Percentiles rank a stretch among this genome's conserved stretches.
phyloP scores from a whole-genome alignment of 2,329 filamentous ascomycete species.

The Cytospora mali region DNA sequence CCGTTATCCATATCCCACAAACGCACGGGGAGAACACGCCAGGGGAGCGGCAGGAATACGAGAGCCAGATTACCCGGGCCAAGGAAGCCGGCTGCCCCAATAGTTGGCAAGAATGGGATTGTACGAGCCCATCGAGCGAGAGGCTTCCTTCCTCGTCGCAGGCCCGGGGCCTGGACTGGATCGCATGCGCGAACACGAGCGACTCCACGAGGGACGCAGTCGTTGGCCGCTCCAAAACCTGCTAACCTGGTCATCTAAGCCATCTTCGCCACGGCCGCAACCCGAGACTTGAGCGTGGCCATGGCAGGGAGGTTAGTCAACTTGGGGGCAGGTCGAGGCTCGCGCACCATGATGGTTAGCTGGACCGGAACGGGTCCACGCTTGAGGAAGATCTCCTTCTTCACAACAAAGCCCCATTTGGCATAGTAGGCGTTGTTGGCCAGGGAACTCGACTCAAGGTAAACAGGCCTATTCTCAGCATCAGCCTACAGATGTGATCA shows the following conservation, averaged over 20 bases:
- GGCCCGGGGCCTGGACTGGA: not conserved
- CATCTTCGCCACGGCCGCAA: constrained; percentile 35
- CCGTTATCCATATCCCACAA: constrained; percentile 6
- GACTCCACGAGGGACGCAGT: not conserved
- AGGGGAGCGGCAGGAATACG: not conserved
- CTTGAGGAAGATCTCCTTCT: constrained; percentile 64
- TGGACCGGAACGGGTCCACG: constrained; percentile 61
- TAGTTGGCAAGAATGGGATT: not conserved
- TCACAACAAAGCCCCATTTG: constrained; percentile 72
- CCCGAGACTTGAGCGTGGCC: constrained; percentile 41
- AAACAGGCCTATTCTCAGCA: constrained; percentile 66
- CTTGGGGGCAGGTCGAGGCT: constrained; percentile 53
- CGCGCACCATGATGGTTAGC: constrained; percentile 81
- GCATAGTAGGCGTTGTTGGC: constrained; percentile 72
- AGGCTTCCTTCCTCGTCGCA: not conserved
- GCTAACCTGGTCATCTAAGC: constrained; percentile 15
- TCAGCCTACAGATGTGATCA: constrained; percentile 57
- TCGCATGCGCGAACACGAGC: not conserved
- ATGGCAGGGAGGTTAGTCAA: constrained; percentile 35
- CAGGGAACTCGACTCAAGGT: constrained; percentile 75
- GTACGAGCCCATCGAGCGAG: not conserved
- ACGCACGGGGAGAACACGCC: not conserved
- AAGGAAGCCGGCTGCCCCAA: not conserved
- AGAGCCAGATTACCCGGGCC: not conserved
- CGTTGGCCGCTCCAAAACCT: too few species aligned